Conservation (phyloP, 441 rosid species). For the Brassica hybrid region DNA sequence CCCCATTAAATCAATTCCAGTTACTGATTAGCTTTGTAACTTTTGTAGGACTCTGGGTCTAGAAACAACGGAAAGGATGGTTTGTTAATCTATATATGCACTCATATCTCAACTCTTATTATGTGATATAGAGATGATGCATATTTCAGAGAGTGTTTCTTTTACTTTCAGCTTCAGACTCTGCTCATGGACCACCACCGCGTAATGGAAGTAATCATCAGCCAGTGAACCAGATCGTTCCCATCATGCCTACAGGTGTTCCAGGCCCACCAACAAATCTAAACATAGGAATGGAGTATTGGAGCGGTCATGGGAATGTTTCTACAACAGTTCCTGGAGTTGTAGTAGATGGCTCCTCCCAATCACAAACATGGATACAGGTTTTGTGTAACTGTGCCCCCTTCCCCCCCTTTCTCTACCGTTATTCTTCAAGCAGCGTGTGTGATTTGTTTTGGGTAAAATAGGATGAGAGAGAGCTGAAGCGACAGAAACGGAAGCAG, state of each 20-base stretch:
- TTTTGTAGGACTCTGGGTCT: conserved; percentile 84
- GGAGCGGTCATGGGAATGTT: conserved; percentile 69
- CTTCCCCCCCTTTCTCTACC: background rate
- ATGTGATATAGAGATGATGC: background rate
- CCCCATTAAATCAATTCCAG: background rate
- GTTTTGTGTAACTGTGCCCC: conserved; percentile 41
- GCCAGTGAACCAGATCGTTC: conserved; percentile 51
- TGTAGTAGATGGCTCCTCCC: conserved; percentile 62
- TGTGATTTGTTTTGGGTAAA: background rate
- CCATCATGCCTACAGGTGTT: conserved; percentile 66
- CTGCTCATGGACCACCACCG: conserved; percentile 57
- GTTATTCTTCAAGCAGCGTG: background rate
- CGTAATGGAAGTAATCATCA: conserved; percentile 72
- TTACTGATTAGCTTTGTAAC: conserved; percentile 20
- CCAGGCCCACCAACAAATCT: conserved; percentile 91
- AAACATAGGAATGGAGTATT: conserved; percentile 96
- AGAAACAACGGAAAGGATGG: conserved; percentile 79
- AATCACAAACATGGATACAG: conserved; percentile 88
- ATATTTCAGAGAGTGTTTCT: background rate
- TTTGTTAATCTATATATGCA: conserved; percentile 38
- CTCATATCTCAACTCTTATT: conserved; percentile 5
- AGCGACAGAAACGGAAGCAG: conserved; percentile 92
- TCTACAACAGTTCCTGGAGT: conserved; percentile 70
- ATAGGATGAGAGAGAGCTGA: conserved; percentile 89
- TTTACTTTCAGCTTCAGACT: conserved; percentile 54